These are phyloP conservation scores for Sphaerulina musiva DNA, from an alignment of 2,329 filamentous ascomycete genomes.

Conservation along the genomic window DNA sequence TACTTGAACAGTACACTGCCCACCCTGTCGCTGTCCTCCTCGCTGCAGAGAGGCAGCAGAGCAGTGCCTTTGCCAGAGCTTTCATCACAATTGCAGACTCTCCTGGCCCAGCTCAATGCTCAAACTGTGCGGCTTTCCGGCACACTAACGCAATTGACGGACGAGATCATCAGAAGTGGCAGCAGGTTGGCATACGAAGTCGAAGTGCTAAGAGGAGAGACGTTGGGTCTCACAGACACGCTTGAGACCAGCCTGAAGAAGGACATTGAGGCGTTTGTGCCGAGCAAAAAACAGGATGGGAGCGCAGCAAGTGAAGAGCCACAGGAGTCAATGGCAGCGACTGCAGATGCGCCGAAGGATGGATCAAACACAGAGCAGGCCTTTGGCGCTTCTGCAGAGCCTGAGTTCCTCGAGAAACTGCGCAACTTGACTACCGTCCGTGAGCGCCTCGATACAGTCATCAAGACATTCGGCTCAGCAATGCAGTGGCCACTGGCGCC, in stretches of 20 bases:
- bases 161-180: constrained; percentile 87
- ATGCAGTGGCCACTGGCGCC: constrained; percentile 94
- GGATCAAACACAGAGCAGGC: not conserved
- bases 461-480: constrained; percentile 85
- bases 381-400: constrained; percentile 16
- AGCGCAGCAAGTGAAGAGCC: not conserved
- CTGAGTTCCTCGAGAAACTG: constrained; percentile 64
- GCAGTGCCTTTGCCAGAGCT: constrained; percentile 64
- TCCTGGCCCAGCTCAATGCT: constrained; percentile 81
- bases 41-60: constrained; percentile 30
- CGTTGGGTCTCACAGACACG: constrained; percentile 69
- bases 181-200: constrained; percentile 89
- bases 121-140: constrained; percentile 78
- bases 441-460: constrained; percentile 76
- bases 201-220: constrained; percentile 84
- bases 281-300: constrained; percentile 21
- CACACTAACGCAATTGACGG: constrained; percentile 79
- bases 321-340: constrained; percentile 8
- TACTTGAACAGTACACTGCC: constrained; percentile 79
- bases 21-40: constrained; percentile 51
- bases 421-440: constrained; percentile 78
- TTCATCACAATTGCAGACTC: constrained; percentile 70
- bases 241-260: constrained; percentile 64
- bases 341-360: constrained; percentile 3
- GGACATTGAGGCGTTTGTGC: constrained; percentile 65